Percentiles rank a stretch among this genome's conserved stretches.
Evolutionary conservation across 2,329 filamentous ascomycete genomes (phyloP).

Genomic region (Salinomyces thailandicus): DNA sequence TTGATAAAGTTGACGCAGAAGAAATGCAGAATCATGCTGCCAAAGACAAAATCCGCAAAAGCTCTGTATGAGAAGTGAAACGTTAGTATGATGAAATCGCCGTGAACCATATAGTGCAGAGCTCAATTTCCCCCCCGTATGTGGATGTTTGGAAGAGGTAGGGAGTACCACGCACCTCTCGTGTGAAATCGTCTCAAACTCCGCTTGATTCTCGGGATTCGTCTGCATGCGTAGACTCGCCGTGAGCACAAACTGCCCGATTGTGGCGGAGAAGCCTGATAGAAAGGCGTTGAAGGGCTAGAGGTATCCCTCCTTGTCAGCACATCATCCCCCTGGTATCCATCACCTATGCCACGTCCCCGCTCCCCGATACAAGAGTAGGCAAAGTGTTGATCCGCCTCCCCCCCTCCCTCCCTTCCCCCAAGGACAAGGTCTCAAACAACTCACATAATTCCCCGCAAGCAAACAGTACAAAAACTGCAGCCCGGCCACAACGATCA

Average conservation of each 20-base stretch:
- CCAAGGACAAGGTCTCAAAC: too few relatives aligned
- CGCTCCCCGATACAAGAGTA: too few relatives aligned
- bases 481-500: constrained; percentile 73
- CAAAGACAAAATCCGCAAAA: constrained; percentile 92
- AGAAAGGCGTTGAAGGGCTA: constrained; percentile 99
- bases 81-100: too few relatives aligned
- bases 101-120: too few relatives aligned
- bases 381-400: too few relatives aligned
- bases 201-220: constrained; percentile 65
- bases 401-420: background rate
- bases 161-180: constrained; percentile 54
- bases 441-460: constrained; percentile 84
- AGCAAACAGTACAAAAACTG: constrained; percentile 91
- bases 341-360: too few relatives aligned
- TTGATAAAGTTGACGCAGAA: constrained; percentile 99
- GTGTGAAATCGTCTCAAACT: constrained; percentile 66
- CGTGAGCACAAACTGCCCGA: constrained; percentile 95
- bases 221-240: constrained; percentile 87
- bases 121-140: too few relatives aligned
- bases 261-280: constrained; percentile 84
- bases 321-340: too few relatives aligned
- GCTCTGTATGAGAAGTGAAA: constrained; percentile 46
- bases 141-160: too few relatives aligned
- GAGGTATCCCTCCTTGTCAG: too few relatives aligned
- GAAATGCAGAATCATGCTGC: constrained; percentile 91